Evolutionary conservation across 371 early-diverging fungal species (phyloP).

Genomic region (Circinella umbellata): DNA sequence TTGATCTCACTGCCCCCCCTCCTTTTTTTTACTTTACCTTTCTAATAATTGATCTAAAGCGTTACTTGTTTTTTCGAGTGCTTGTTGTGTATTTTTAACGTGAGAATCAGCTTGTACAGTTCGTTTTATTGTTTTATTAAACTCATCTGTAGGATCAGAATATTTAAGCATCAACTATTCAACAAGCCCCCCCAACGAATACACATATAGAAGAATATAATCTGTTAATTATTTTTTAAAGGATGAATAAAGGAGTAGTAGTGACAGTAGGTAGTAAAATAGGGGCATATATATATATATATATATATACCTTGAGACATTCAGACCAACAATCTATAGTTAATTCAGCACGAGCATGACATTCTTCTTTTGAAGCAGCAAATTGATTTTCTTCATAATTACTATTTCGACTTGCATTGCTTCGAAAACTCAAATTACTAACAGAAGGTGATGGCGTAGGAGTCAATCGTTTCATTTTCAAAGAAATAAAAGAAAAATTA

Average conservation of each 20-base stretch:
- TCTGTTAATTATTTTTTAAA: not conserved
- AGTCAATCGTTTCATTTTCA: conserved; percentile 5
- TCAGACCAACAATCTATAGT: conserved; percentile 35
- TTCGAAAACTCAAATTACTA: conserved; percentile 16
- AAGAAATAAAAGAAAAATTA: too few relatives aligned
- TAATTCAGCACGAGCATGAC: conserved; percentile 31
- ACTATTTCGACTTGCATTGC: conserved; percentile 6
- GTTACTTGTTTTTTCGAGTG: conserved; percentile 19
- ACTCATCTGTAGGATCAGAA: conserved; percentile 22
- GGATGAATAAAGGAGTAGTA: conserved; percentile 1
- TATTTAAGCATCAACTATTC: conserved; percentile 6
- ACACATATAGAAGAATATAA: too few relatives aligned
- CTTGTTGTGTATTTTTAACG: conserved; percentile 29
- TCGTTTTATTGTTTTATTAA: conserved; percentile 28
- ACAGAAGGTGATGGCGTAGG: conserved; percentile 14
- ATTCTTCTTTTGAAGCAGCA: conserved; percentile 29
- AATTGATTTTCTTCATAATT: conserved; percentile 14
- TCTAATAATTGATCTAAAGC: conserved; percentile 14
- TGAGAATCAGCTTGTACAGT: conserved; percentile 34
- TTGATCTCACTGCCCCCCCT: too few relatives aligned
- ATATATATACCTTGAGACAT: conserved; percentile 18
- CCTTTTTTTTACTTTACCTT: not conserved
- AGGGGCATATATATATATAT: too few relatives aligned
- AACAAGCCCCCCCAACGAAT: not conserved
- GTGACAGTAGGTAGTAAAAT: too few relatives aligned